Evolutionary conservation across 768 basidiomycete species (phyloP), one percentile per base, ranked within the genome.

Genomic region (Lactifluus subvellereus): DNA sequence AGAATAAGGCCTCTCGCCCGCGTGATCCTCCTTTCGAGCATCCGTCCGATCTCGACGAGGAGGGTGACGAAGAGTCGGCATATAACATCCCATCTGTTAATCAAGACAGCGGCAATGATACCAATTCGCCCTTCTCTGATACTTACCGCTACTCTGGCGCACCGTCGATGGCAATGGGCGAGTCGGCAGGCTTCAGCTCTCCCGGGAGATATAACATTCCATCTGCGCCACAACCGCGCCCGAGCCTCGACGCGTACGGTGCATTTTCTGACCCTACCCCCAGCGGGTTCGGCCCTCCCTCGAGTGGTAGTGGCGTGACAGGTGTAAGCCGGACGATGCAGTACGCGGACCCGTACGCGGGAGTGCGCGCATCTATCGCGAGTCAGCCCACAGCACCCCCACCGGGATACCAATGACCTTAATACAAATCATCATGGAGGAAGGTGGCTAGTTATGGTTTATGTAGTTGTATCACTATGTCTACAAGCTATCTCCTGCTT

Each of bases 251-350:
- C 68, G 84, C 85, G 16, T 94, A 95, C 69, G 94, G 93, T 52
- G 93, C 92, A 30, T 96, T 94, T 75, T 88, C 87, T 0, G 93
- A 94, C 69, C 90, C 91, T 45, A 83, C 91, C 0, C 91, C 93
- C 1, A 83, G 79, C 60, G 91, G 89, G 27, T 93, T 87, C 67
- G 83, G 79, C 51, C 74, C 74, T 32, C 64, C 68, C 2, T 69
- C 79, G 16, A 62, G 74, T 10, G 70, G 82, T 61, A 72, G 77
- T 37, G 77, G 75, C 2, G 82, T 8, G 18, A 13, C 83, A 18
- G 81, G 84, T 32, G 77, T 94, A 43, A 94, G 91, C 73, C 77
- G 92, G 72, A 95, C 94, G 58, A 94, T 96, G 93, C 91, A 94
- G 72, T 91, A 93, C 69, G 91, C 91, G 27, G 73, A 94, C 70